Conservation (phyloP, 305 asterid species). For the Fraxinus baroniana region DNA sequence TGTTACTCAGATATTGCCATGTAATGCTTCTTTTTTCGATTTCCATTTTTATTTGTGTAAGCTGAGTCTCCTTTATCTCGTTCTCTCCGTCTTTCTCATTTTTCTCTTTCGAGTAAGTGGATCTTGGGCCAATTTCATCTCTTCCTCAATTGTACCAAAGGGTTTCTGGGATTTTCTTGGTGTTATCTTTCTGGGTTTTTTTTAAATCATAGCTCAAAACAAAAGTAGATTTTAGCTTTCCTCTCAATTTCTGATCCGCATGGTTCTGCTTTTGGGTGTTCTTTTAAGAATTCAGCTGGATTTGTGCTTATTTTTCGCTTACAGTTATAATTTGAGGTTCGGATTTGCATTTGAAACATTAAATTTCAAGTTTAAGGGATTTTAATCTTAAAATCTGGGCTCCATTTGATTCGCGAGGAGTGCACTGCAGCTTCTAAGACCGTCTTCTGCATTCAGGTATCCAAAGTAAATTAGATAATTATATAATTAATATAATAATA, state of each 20-base stretch:
- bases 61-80: not conserved
- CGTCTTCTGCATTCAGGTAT: slow-evolving; percentile 26
- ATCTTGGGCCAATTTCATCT: slow-evolving; percentile 28
- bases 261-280: not conserved
- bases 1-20: slow-evolving; percentile 23
- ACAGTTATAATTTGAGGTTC: not conserved
- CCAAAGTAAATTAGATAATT: not conserved
- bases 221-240: not conserved
- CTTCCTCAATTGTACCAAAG: slow-evolving; percentile 15
- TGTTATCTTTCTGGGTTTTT: slow-evolving; percentile 7
- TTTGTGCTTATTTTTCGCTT: not conserved
- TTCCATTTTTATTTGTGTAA: not conserved
- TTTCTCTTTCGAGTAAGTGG: slow-evolving; percentile 21
- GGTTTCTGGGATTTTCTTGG: slow-evolving; percentile 19
- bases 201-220: not conserved
- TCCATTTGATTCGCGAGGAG: not conserved
- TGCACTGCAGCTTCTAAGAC: slow-evolving; percentile 6
- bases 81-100: slow-evolving; percentile 14
- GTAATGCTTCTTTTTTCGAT: slow-evolving; percentile 10
- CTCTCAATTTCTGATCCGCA: not conserved
- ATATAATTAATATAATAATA: not conserved
- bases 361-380: not conserved
- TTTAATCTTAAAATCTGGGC: slow-evolving; percentile 10
- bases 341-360: not conserved
- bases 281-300: slow-evolving; percentile 15